Conservation (phyloP, 441 rosid genomes). For the Biscutella laevigata region DNA sequence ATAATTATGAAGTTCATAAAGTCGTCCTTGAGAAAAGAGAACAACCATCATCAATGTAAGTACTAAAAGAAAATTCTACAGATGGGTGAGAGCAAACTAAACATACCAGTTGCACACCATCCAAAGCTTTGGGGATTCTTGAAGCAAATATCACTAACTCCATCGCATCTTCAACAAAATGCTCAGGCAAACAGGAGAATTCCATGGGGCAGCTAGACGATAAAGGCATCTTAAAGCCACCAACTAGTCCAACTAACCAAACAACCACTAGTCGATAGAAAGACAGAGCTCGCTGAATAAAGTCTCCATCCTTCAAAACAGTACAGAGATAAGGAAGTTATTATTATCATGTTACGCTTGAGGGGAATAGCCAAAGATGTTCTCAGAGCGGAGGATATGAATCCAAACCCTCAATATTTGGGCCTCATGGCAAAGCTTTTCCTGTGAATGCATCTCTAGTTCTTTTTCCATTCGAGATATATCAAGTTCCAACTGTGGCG, state of each 20-base stretch:
- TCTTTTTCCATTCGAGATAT: conserved; percentile 73
- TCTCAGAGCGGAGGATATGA: conserved; percentile 12
- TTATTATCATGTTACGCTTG: conserved; percentile 1
- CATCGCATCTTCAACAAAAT: conserved; percentile 97
- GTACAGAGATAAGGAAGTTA: conserved; percentile 4
- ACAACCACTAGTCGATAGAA: conserved; percentile 83
- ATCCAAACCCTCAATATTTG: conserved; percentile 78
- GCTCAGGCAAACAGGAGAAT: conserved; percentile 97
- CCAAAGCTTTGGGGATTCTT: conserved; percentile 80
- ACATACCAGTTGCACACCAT: conserved; percentile 70
- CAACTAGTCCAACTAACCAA: conserved; percentile 86
- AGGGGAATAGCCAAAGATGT: neutral
- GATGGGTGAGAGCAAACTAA: neutral
- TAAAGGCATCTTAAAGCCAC: conserved; percentile 95
- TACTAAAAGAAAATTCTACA: neutral
- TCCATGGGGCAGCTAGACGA: conserved; percentile 78
- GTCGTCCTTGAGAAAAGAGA: conserved; percentile 62
- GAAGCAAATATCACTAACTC: conserved; percentile 91
- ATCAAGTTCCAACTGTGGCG: conserved; percentile 58
- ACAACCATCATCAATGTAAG: conserved; percentile 11
- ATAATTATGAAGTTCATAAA: conserved; percentile 97
- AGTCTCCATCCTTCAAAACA: conserved; percentile 54
- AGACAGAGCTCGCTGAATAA: conserved; percentile 76
- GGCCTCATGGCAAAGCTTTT: conserved; percentile 88
- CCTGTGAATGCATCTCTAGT: conserved; percentile 71